Conservation (phyloP, 306 rosid genomes). For the Fragaria ananassa region DNA sequence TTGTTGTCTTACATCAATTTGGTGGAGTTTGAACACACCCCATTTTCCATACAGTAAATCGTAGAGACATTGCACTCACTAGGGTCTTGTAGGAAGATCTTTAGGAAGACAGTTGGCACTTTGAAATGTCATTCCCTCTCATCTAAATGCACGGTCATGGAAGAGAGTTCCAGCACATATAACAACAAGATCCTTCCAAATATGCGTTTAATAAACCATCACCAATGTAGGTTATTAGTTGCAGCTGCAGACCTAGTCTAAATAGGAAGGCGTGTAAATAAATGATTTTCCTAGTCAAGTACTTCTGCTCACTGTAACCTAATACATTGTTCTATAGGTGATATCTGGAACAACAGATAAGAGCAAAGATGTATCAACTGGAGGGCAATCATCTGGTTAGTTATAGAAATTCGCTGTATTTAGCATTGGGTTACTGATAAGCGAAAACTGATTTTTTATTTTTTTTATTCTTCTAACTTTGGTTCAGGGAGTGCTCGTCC, state of each 20-base stretch:
- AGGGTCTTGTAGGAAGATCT: not conserved
- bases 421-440: not conserved
- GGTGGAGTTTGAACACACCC: not conserved
- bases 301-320: conserved; percentile 12
- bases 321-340: conserved; percentile 41
- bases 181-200: not conserved
- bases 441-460: not conserved
- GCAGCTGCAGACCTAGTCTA: not conserved
- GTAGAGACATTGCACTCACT: not conserved
- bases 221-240: not conserved
- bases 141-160: not conserved
- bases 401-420: conserved; percentile 16
- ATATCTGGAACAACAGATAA: conserved; percentile 40
- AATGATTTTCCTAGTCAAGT: not conserved
- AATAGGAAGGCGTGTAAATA: not conserved
- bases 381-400: conserved; percentile 71
- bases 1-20: not conserved
- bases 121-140: not conserved
- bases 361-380: conserved; percentile 39
- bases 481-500: conserved; percentile 47
- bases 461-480: conserved; percentile 15
- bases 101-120: not conserved
- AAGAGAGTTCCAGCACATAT: not conserved
- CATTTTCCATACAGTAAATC: not conserved
- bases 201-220: not conserved